These are phyloP conservation scores for Solanum hybrid DNA, from an alignment of 305 asterid genomes.

Conservation along the genomic window DNA sequence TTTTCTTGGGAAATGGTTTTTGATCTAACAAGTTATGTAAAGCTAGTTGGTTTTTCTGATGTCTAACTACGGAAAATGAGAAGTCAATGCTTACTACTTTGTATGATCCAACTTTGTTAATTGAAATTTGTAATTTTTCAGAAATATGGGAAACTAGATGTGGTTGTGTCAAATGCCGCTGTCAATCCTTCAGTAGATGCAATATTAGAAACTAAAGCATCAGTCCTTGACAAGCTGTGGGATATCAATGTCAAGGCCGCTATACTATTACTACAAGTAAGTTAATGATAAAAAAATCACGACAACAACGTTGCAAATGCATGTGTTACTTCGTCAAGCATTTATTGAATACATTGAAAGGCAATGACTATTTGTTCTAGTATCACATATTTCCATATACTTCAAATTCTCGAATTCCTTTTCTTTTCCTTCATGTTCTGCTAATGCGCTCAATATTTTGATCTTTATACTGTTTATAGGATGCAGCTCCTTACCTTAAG, in stretches of 20 bases:
- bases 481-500: slow-evolving; percentile 62
- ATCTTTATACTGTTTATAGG: slow-evolving; percentile 24
- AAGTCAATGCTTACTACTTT: background rate
- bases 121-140: slow-evolving; percentile 15
- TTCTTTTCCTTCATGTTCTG: background rate
- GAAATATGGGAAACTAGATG: slow-evolving; percentile 83
- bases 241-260: slow-evolving; percentile 81
- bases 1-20: background rate
- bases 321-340: background rate
- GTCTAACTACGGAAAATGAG: background rate
- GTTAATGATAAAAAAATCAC: slow-evolving; percentile 7
- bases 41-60: background rate
- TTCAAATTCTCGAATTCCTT: background rate
- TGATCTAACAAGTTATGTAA: background rate
- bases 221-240: slow-evolving; percentile 89
- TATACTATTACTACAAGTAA: slow-evolving; percentile 71
- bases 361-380: background rate
- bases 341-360: background rate
- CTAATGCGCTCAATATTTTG: background rate
- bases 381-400: background rate
- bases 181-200: slow-evolving; percentile 68
- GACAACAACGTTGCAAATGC: background rate
- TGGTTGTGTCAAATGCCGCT: slow-evolving; percentile 85
- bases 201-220: slow-evolving; percentile 62
- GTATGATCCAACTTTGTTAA: background rate